Evolutionary conservation across 2,329 filamentous ascomycete species (phyloP), one percentile per base, ranked within the genome.

Genomic region (Curvularia eragrostidis): DNA sequence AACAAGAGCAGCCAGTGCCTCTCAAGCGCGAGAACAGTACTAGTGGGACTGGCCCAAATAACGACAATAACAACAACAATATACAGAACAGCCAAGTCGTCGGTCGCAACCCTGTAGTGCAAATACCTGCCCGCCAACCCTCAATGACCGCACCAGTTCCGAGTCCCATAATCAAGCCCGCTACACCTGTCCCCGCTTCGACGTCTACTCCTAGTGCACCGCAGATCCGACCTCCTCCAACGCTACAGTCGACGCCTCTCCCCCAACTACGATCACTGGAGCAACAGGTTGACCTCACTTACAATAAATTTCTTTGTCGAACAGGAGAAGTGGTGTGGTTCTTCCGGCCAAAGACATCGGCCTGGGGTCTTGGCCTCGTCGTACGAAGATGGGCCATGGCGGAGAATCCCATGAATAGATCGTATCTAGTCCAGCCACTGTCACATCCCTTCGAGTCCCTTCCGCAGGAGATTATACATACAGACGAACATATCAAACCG

Each of bases 241-340:
- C 67, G 0, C 51, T 71, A 5, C 65, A 66, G 9, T 73, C 78
- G 1, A 73, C 77, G 24, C 75, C 75, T n/a, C 73, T 81, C 1
- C 76, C 80, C 13, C 68, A 75, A 36, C 71, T 76, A 4, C 77
- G 75, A 46, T 78, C 73, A 2, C 54, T 71, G 2, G 84, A 86
- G 56, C 83, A 85, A 65, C 74, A 79, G 24, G 65, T 81, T 3
- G 84, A 87, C 68, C 66, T 74, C 28, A 72, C 79, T 36, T 82
- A 81, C 41, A 73, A 76, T 39, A 76, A 74, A 54, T 85, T 83
- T 66, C 71, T 85, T 19, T 85, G 81, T 63, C 77, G 84, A 5
- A 79, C 80, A 3, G 84, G 84, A 6, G 84, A 87, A 66, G 71
- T 86, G 0, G 81, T 84, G 3, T 86, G 84, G 84, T 86, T 84